Conservation (phyloP, 1,139 yeast genomes). For the Lodderomyces jiufengensis region DNA sequence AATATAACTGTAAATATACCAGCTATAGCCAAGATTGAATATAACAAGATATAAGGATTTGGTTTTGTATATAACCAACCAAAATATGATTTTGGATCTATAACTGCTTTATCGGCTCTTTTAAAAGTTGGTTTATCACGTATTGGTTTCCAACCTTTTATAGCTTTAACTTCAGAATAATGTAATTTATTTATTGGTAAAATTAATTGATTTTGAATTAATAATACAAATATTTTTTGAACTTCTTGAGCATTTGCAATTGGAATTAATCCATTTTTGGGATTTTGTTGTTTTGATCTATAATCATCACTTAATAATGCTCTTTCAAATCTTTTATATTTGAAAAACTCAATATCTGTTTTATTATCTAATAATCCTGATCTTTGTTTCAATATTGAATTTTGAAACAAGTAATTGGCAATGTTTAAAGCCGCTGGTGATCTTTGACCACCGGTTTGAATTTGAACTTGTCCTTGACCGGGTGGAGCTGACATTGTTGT, state of each 20-base stretch:
- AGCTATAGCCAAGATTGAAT: slow-evolving; percentile 61
- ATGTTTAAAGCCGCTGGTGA: slow-evolving; percentile 42
- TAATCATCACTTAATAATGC: slow-evolving; percentile 77
- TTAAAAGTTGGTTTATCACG: slow-evolving; percentile 72
- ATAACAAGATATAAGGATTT: slow-evolving; percentile 59
- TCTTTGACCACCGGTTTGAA: slow-evolving; percentile 17
- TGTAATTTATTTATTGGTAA: slow-evolving; percentile 73
- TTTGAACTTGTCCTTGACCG: slow-evolving; percentile 12
- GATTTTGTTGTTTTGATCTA: slow-evolving; percentile 50
- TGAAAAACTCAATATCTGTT: slow-evolving; percentile 72
- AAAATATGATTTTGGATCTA: slow-evolving; percentile 75
- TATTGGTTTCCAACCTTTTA: slow-evolving; percentile 61
- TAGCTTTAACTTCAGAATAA: slow-evolving; percentile 64
- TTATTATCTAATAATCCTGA: slow-evolving; percentile 71
- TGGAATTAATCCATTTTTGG: slow-evolving; percentile 55
- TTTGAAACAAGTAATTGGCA: slow-evolving; percentile 68
- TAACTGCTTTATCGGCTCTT: slow-evolving; percentile 62
- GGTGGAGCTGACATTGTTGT: background rate
- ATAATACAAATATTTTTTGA: slow-evolving; percentile 55
- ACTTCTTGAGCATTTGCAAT: slow-evolving; percentile 54
- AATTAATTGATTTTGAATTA: slow-evolving; percentile 73
- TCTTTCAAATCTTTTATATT: slow-evolving; percentile 78
- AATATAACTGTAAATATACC: slow-evolving; percentile 75
- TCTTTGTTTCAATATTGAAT: slow-evolving; percentile 68
- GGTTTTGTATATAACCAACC: slow-evolving; percentile 86